Evolutionary conservation across 495 filamentous ascomycete genomes (phyloP).

Genomic region (Penicillium cinerascens): DNA sequence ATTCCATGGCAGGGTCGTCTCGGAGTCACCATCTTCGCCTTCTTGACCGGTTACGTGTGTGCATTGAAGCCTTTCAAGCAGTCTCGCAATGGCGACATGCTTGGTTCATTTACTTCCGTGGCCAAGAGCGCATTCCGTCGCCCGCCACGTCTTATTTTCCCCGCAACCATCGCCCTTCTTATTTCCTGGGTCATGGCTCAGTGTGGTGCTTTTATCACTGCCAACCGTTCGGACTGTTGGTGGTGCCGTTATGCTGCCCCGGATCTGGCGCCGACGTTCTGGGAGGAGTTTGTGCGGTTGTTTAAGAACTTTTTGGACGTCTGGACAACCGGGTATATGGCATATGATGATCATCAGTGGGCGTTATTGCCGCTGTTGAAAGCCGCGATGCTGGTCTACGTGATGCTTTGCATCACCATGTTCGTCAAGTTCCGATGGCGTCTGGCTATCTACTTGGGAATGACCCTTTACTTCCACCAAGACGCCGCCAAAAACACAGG

Average conservation of each 20-base stretch:
- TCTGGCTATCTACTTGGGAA: conserved; percentile 47
- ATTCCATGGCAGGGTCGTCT: conserved; percentile 62
- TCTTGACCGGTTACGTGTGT: conserved; percentile 67
- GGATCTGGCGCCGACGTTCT: conserved; percentile 35
- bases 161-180: conserved; percentile 53
- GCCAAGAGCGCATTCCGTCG: conserved; percentile 62
- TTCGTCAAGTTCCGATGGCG: conserved; percentile 56
- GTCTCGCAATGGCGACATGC: conserved; percentile 50
- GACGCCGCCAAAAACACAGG: conserved; percentile 29
- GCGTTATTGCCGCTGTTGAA: conserved; percentile 59
- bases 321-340: conserved; percentile 57
- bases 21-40: conserved; percentile 63
- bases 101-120: conserved; percentile 51
- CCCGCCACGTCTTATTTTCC: conserved; percentile 59
- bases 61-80: conserved; percentile 63
- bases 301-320: conserved; percentile 49
- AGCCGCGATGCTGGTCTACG: conserved; percentile 60
- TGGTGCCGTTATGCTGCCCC: conserved; percentile 58
- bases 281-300: conserved; percentile 38
- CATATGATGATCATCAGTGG: conserved; percentile 66
- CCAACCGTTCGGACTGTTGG: conserved; percentile 53
- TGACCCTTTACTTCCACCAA: conserved; percentile 54
- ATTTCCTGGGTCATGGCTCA: conserved; percentile 58
- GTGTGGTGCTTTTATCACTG: conserved; percentile 56
- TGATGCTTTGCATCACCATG: conserved; percentile 51